These are phyloP conservation scores for Fusarium chuoi DNA, from an alignment of 2,329 filamentous ascomycete species.

Conservation along the genomic window DNA sequence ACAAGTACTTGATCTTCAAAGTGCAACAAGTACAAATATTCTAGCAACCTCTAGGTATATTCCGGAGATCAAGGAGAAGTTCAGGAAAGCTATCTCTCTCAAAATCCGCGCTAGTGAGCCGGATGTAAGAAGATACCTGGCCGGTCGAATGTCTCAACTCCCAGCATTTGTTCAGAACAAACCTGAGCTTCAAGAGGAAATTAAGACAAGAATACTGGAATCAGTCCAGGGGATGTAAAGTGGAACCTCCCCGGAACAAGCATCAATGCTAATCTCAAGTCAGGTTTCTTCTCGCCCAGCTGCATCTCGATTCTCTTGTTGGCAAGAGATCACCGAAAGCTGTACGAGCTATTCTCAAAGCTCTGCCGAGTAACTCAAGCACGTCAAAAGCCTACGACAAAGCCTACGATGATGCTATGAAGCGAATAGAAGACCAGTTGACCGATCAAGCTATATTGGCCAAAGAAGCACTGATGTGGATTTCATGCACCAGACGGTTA, in stretches of 20 bases:
- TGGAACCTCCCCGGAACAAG: background rate
- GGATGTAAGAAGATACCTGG: background rate
- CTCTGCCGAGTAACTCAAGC: slow-evolving; percentile 31
- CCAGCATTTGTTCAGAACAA: background rate
- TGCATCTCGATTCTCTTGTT: slow-evolving; percentile 33
- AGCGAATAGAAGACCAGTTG: slow-evolving; percentile 54
- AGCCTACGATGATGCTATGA: slow-evolving; percentile 56
- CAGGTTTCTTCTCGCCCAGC: slow-evolving; percentile 34
- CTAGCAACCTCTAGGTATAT: background rate
- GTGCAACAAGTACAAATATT: background rate
- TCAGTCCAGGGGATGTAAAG: slow-evolving; percentile 9
- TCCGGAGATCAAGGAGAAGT: background rate
- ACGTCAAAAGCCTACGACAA: slow-evolving; percentile 43
- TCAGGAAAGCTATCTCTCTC: background rate
- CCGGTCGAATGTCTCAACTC: background rate
- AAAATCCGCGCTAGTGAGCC: background rate
- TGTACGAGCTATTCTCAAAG: background rate
- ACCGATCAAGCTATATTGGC: slow-evolving; percentile 50
- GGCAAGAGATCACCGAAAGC: slow-evolving; percentile 31
- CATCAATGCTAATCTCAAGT: background rate
- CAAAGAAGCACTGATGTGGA: slow-evolving; percentile 53
- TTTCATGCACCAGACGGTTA: slow-evolving; percentile 50
- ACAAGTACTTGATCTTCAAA: background rate
- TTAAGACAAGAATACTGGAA: background rate
- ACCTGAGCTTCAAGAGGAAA: slow-evolving; percentile 3